phyloP scores from a whole-genome alignment of 1,284 basidiomycete species.

The Tilletia horrida region DNA sequence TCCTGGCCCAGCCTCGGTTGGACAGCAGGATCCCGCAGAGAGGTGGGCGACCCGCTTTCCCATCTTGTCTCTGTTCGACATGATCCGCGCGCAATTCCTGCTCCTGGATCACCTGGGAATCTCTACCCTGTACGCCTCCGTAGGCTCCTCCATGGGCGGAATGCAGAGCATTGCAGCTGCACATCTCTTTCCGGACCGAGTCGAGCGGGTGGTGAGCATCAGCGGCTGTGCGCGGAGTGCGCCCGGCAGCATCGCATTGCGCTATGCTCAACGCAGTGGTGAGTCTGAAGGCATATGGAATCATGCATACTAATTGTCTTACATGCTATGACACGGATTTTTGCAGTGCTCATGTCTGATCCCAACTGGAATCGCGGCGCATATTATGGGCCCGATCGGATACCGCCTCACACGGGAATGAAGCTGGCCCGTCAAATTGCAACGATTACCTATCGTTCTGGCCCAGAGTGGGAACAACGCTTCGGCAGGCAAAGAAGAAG shows the following conservation, averaged over 20 bases:
- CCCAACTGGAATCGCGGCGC: constrained; percentile 99
- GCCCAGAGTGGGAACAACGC: constrained; percentile 96
- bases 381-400: constrained; percentile 74
- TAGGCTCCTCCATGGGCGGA: constrained; percentile 92
- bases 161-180: constrained; percentile 97
- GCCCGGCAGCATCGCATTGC: constrained; percentile 87
- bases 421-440: constrained; percentile 98
- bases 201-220: constrained; percentile 84
- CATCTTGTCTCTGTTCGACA: constrained; percentile 88
- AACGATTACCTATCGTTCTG: constrained; percentile 97
- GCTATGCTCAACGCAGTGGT: constrained; percentile 79
- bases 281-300: constrained; percentile 13
- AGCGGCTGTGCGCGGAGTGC: constrained; percentile 88
- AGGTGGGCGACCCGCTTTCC: constrained; percentile 86
- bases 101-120: constrained; percentile 83
- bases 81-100: constrained; percentile 84
- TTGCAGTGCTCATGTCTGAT: constrained; percentile 89
- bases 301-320: background rate
- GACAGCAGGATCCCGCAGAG: constrained; percentile 55
- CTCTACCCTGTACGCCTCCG: constrained; percentile 80
- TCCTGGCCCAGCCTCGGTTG: background rate
- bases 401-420: constrained; percentile 96
- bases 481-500: constrained; percentile 75
- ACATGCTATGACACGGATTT: background rate
- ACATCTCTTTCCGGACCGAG: constrained; percentile 84